Base-by-base conservation (phyloP, 78 protist genomes). In the Planoprotostelium fungivorum region DNA sequence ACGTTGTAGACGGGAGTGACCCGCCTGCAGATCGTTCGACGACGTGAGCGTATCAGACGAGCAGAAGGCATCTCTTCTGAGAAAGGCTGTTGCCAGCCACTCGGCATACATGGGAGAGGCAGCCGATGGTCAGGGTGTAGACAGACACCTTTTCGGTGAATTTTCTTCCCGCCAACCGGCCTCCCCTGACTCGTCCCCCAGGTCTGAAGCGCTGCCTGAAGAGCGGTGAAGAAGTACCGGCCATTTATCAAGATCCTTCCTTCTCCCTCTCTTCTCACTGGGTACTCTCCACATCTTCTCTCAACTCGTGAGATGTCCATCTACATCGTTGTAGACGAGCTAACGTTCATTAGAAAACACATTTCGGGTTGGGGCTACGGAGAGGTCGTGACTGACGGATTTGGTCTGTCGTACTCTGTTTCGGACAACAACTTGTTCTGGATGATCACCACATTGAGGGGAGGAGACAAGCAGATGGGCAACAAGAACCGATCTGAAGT, bases 391-490 rank as follows among this genome's bases (percentile, higher is more conserved):
- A 51, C 73, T 51, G 73, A 51, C 16, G 73, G 73, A 51, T 51
- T 51, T 51, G 73, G 73, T 25, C 73, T 51, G 73, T 51, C 73
- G 5, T 51, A 51, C 73, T 51, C 73, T 51, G 73, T 51, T 51
- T 51, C 73, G 73, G 73, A 51, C 73, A 51, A 51, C 73, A 51
- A 51, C 73, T 51, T 51, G 73, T 51, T 51, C 73, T 51, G 73
- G 73, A 51, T 51, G 73, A 51, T 51, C 73, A 51, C 73, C 73
- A 51, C 73, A 5, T 16, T 51, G 5, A 51, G 73, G 16, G 73
- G 73, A 51, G 73, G 73, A 51, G 73, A 51, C 73, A 51, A 51
- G 73, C 73, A 51, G 16, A n/a, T n/a, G n/a, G 73, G 73, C 5
- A 16, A 51, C 73, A 51, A 16, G 16, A 51, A 51, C 73, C 5